Conservation (phyloP, 805 yeast species). For the Ascoidea tarda region DNA sequence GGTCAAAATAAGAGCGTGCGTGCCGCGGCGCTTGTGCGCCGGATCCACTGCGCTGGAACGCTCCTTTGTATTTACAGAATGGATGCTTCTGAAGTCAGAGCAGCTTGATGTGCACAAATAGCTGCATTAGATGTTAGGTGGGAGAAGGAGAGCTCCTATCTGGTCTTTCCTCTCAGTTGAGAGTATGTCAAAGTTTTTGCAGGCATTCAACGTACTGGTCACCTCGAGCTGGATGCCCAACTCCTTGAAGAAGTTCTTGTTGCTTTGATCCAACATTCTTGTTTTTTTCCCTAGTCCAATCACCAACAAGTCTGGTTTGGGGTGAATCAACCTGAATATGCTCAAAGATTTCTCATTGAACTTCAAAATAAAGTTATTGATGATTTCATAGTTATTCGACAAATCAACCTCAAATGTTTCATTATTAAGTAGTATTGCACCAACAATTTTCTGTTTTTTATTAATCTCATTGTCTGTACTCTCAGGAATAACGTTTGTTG, state of each 20-base stretch:
- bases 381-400: conserved; percentile 23
- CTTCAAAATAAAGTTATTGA: conserved; percentile 40
- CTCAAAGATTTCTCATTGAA: conserved; percentile 27
- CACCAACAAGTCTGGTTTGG: conserved; percentile 65
- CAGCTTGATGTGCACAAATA: background rate
- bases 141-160: conserved; percentile 60
- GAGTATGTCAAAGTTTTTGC: conserved; percentile 54
- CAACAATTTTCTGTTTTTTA: conserved; percentile 24
- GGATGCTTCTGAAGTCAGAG: background rate
- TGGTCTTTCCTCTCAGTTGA: conserved; percentile 70
- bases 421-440: conserved; percentile 35
- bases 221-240: conserved; percentile 63
- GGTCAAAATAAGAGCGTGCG: no score
- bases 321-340: conserved; percentile 42
- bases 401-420: conserved; percentile 41
- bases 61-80: no score
- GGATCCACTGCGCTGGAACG: no score
- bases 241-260: conserved; percentile 30
- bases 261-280: conserved; percentile 45
- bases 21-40: no score
- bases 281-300: conserved; percentile 58
- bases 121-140: conserved; percentile 30
- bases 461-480: no score
- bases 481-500: conserved; percentile 17
- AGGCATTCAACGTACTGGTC: conserved; percentile 53